Evolutionary conservation across 495 filamentous ascomycete species (phyloP).

Genomic region (Penicillium canariense): DNA sequence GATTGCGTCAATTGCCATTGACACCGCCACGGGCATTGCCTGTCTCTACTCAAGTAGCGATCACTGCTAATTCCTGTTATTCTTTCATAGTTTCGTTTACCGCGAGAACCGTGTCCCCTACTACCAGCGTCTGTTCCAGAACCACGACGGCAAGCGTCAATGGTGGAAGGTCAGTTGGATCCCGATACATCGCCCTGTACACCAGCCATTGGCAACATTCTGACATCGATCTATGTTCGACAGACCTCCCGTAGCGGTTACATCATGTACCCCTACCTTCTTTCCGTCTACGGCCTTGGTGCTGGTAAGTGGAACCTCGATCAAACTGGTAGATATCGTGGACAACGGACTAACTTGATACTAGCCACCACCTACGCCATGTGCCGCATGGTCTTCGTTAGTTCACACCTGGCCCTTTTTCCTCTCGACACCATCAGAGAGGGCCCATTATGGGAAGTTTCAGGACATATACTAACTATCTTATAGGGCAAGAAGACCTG

Average conservation of each 20-base stretch:
- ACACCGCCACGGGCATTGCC: background rate
- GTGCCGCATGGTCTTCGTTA: conserved; percentile 57
- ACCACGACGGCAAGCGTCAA: conserved; percentile 73
- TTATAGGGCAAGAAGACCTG: conserved; percentile 82
- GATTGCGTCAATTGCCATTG: conserved; percentile 18
- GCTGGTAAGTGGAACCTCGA: conserved; percentile 41
- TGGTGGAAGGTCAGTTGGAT: conserved; percentile 77
- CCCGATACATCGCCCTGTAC: background rate
- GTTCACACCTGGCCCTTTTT: conserved; percentile 18
- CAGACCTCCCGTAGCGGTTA: conserved; percentile 62
- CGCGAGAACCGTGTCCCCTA: conserved; percentile 82
- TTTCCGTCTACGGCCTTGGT: conserved; percentile 61
- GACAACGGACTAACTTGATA: conserved; percentile 22
- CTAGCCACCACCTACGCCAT: conserved; percentile 54
- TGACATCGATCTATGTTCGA: conserved; percentile 10
- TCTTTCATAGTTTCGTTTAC: conserved; percentile 60
- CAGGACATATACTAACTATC: conserved; percentile 25
- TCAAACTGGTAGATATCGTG: conserved; percentile 33
- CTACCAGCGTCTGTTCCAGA: conserved; percentile 81
- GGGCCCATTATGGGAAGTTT: background rate
- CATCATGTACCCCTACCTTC: conserved; percentile 72
- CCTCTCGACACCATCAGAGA: background rate
- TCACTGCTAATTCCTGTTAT: conserved; percentile 5
- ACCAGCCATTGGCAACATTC: conserved; percentile 7
- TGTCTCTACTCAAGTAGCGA: background rate